Base-by-base conservation (phyloP, 768 basidiomycete genomes). In the Pleurotus tuoliensis region DNA sequence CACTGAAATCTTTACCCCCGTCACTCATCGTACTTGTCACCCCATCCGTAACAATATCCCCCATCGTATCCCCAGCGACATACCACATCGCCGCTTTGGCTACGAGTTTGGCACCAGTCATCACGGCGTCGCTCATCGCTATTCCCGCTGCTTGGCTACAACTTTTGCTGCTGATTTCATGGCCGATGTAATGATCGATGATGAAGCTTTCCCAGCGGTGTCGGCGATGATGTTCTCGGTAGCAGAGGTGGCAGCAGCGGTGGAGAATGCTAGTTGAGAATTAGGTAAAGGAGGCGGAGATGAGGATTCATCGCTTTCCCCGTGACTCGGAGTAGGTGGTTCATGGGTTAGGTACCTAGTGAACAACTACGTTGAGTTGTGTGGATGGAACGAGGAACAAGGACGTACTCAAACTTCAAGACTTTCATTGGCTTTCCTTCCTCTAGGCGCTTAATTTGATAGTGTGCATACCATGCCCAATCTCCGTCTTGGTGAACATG, bases 331-430 rank as follows among this genome's bases (percentile, higher is more conserved):
- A 30, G 30, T 30, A 30, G 41, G 15, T 20, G 15, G 41, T 43
- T 16, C 41, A 9, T 43, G 41, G 2, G 41, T 43, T 2, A 43
- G 41, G 20, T 43, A 43, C 41, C 15, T 43, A 43, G 15, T 30
- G 30, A 30, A 30, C 11, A 1, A 30, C 30, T 30, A 1, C n/a
- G 30, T 30, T 30, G 30, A 30, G 30, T 30, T 30, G 1, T 9
- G 11, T 30, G 30, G 30, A 30, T 7, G 30, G 30, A 30, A 30
- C 30, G 30, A 30, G 30, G 7, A 3, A 24, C 27, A 27, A 48
- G 16, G n/a, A 50, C 49, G 15, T 22, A 50, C 49, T 50, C 49
- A 13, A 50, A 50, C 27, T 50, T 50, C 49, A 50, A 16, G 25
- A 50, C 49, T 37, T 50, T 50, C 15, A 50, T 13, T 15, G 49